Evolutionary conservation across 805 yeast species (phyloP), one percentile per base, ranked within the genome.

Genomic region (Yamadazyma sp.): DNA sequence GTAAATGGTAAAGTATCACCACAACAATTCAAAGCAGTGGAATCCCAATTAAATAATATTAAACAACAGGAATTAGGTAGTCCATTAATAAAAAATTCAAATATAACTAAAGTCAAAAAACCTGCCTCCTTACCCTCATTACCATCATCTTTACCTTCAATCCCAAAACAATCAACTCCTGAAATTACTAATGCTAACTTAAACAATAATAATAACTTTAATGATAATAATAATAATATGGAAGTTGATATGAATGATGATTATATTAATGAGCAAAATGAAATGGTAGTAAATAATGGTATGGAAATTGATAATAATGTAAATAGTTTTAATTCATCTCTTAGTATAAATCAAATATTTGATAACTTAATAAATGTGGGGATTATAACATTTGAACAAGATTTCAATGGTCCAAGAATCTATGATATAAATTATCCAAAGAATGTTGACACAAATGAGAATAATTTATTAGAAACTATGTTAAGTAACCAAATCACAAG

Each of bases 301-400:
- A n/a, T n/a, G n/a, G n/a, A n/a, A n/a, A n/a, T n/a, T n/a, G n/a
- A n/a, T n/a, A n/a, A n/a, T n/a, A n/a, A n/a, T n/a, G n/a, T n/a
- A n/a, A n/a, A n/a, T n/a, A n/a, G n/a, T n/a, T n/a, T n/a, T n/a
- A 18, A 18, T 11, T 13, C 27, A 8, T 13, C 15, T 13, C 15
- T n/a, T 13, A 13, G 16, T 25, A 13, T 25, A 7, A 56, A 53
- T 25, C 53, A 53, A 20, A 37, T 69, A 19, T 68, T 69, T 42
- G 49, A 56, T 13, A 50, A 54, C 14, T 54, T 69, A 24, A 41
- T 68, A 6, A 48, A 53, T 7, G 51, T 60, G 4, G 74, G 74
- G 3, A 52, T 69, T 28, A 63, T 69, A 4, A 53, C 53, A 20
- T 56, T 58, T 19, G 69, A 67, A 30, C 71, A 65, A 46, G 63